Evolutionary conservation across 129 eudicot genomes (phyloP), one percentile per base, ranked within the genome.

Genomic region (Scalesia atractyloides): DNA sequence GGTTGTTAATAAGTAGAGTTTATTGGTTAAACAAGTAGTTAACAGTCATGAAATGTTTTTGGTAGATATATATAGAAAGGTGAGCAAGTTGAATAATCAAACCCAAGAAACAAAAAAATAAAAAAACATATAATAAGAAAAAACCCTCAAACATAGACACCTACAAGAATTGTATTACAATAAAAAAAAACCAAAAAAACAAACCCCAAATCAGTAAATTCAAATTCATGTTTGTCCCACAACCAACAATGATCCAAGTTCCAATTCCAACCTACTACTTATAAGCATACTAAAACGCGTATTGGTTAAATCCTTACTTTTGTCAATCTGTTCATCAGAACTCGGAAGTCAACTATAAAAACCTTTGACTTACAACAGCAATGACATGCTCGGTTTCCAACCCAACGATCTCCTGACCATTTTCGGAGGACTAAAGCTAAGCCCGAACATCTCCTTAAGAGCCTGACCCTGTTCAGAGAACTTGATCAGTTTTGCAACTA

Each of bases 361-460:
- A 71, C 75, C 66, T 86, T 78, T 78, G 82, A 71, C 82, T 78
- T 79, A 89, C 60, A 80, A 67, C 47, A 89, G 83, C 12, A 89
- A 83, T 1, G 90, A 39, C 86, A 75, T 81, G 82, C 87, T 84
- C 19, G 76, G 85, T 72, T 78, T 86, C 99, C 99, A 90, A 77
- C 94, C 86, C 78, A 82, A 86, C 7, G 99, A 88, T 78, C 89
- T 90, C 62, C 96, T 79, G 63, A 78, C 83, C 81, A 68, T 37
- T 69, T 88, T 87, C 4, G 94, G 94, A 44, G 94, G 96, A 50
- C 94, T 73, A 78, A 95, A 90, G 82, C 96, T 90, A 12, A 95
- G 97, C 65, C 99, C 99, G 75, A 90, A 86, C 94, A 90, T 94
- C 84, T 88, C 97, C 79, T 88, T 90, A 0, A 80, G 75, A 13